Conservation (phyloP, 2,329 filamentous ascomycete species). For the Malbranchea cinnamomea region DNA sequence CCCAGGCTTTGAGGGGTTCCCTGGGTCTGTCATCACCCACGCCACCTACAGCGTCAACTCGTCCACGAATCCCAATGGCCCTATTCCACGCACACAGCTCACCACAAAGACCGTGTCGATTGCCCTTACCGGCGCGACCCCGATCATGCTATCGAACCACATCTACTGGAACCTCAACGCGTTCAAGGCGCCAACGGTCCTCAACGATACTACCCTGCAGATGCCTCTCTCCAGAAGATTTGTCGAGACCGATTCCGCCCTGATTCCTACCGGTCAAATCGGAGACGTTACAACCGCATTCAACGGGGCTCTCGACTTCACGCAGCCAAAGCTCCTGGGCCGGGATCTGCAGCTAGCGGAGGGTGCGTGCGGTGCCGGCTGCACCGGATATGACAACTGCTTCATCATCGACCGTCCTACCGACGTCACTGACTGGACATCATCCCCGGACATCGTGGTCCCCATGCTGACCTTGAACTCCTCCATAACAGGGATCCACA, state of each 20-base stretch:
- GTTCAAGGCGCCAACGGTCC: conserved; percentile 28
- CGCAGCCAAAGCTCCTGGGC: conserved; percentile 62
- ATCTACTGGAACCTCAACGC: conserved; percentile 38
- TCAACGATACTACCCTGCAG: conserved; percentile 30
- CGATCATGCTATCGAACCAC: conserved; percentile 37
- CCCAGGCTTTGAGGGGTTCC: conserved; percentile 29
- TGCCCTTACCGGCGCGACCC: conserved; percentile 31
- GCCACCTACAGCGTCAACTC: conserved; percentile 31
- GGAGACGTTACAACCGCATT: conserved; percentile 59
- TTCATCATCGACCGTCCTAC: conserved; percentile 32
- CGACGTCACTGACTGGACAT: conserved; percentile 14
- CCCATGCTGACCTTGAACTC: conserved; percentile 47
- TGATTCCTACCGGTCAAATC: conserved; percentile 64
- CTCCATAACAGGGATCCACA: conserved; percentile 61
- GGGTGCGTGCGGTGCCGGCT: conserved; percentile 66
- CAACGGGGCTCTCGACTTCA: conserved; percentile 44
- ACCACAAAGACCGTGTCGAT: conserved; percentile 31
- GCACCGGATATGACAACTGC: conserved; percentile 64
- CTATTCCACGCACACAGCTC: conserved; percentile 22
- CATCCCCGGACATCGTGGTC: conserved; percentile 20
- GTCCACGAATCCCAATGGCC: conserved; percentile 19
- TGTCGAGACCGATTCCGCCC: conserved; percentile 40
- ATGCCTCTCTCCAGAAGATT: conserved; percentile 32
- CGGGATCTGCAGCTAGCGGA: conserved; percentile 48
- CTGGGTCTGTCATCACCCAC: conserved; percentile 32